Evolutionary conservation across 1,284 basidiomycete species (phyloP), one percentile per base, ranked within the genome.

Genomic region (Heliocybe sulcata): DNA sequence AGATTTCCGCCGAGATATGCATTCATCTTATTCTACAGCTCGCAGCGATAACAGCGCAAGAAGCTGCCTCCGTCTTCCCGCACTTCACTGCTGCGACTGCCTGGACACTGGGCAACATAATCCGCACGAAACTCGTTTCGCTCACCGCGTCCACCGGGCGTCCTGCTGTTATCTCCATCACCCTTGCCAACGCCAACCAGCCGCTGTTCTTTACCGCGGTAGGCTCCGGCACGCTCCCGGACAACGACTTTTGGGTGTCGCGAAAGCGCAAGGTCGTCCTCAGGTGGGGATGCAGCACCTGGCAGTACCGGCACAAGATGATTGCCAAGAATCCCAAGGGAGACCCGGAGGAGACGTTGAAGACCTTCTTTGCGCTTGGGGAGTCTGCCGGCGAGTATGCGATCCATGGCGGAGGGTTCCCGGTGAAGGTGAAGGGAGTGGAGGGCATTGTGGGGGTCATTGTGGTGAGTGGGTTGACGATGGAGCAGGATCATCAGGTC

Each of bases 251-350:
- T 47, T 71, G 68, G 70, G 64, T 71, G 50, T 64, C 65, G 49
- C 71, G 70, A 51, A 72, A 69, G 55, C 71, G 71, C 50, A 63
- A 64, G 12, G 63, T 64, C 1, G 69, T 71, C 35, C 63, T 70
- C 2, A 56, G 71, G 50, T 72, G 67, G 68, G 63, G 67, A 6
- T 27, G 31, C 54, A 66, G 66, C 45, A 64, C 65, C 11, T 61
- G 61, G 58, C 16, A 16, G 38, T 54, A 55, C 10, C 62, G 69
- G 63, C 61, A 63, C 56, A 29, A 25, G 22, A 49, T 49, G 27
- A 16, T 25, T 16, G 22, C 8, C 6, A 49, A 49, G 47, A 56
- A 59, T 58, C 63, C 63, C 56, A 57, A 54, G 55, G 51, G n/a
- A 19, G 61, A 59, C 35, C 31, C 59, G 57, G 63, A 63, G 31